These are phyloP conservation scores for Sapria himalayana DNA, from an alignment of 345 rosid genomes.

Conservation along the genomic window DNA sequence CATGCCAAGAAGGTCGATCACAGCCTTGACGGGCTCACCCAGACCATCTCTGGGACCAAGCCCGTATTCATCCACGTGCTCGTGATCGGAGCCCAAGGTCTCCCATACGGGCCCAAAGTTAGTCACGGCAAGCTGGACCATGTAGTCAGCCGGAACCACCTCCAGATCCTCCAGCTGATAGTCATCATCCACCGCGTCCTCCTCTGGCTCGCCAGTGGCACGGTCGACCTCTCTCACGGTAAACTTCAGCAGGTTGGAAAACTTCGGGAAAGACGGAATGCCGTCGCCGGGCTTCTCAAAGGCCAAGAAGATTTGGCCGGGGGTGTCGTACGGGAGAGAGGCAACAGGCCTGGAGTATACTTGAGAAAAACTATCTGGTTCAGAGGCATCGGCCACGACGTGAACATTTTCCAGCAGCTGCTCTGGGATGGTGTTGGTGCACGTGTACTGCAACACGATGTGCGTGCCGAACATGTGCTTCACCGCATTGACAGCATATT, in stretches of 20 bases:
- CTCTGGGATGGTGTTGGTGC: constrained; percentile 91
- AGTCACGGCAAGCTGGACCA: constrained; percentile 65
- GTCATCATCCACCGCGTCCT: constrained; percentile 94
- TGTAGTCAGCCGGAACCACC: constrained; percentile 80
- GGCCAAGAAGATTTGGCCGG: constrained; percentile 78
- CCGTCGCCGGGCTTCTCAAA: constrained; percentile 74
- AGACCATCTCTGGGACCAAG: constrained; percentile 87
- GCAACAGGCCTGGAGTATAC: constrained; percentile 42
- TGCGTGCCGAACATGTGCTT: constrained; percentile 79
- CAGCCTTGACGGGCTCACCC: constrained; percentile 68
- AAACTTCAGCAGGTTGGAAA: constrained; percentile 69
- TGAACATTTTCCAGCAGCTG: constrained; percentile 83
- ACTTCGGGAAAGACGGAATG: constrained; percentile 65
- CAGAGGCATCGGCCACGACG: constrained; percentile 80
- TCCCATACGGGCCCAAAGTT: constrained; percentile 99
- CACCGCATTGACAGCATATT: constrained; percentile 80
- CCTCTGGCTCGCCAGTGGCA: constrained; percentile 72
- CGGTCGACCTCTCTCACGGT: constrained; percentile 94
- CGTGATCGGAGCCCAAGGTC: constrained; percentile 50
- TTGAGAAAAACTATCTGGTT: constrained; percentile 70
- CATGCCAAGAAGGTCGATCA: constrained; percentile 90
- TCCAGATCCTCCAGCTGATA: constrained; percentile 95
- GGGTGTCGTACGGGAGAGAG: constrained; percentile 81
- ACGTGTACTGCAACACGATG: constrained; percentile 88
- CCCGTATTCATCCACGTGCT: constrained; percentile 89